A percentile compares a stretch with the other conserved stretches of the same genome.
These are phyloP conservation scores for Atkinsonella hypoxylon DNA, from an alignment of 2,329 filamentous ascomycete genomes.

Conservation along the genomic window DNA sequence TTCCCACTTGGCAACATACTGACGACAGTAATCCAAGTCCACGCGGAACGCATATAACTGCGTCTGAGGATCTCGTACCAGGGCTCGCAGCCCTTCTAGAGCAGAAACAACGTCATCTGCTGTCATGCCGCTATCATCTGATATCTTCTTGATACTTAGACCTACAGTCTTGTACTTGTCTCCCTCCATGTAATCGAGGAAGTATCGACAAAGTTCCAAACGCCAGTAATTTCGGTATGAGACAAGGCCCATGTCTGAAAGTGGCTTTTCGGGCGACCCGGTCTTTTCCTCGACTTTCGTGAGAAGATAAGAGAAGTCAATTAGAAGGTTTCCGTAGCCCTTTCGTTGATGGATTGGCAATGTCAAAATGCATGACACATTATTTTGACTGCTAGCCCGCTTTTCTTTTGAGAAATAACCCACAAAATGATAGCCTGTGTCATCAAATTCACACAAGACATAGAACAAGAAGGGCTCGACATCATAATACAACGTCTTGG, in stretches of 20 bases:
- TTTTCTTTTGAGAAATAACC: conserved; percentile 99
- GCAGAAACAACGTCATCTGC: conserved; percentile 92
- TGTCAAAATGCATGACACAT: conserved; percentile 94
- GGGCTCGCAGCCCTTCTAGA: conserved; percentile 75
- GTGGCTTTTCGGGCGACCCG: conserved; percentile 89
- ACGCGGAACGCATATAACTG: conserved; percentile 82
- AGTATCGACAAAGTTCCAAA: conserved; percentile 71
- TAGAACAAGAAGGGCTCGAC: conserved; percentile 97
- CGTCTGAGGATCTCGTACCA: conserved; percentile 82
- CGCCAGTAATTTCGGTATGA: conserved; percentile 98
- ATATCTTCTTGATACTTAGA: conserved; percentile 56
- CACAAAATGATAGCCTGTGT: conserved; percentile 87
- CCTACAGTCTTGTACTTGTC: conserved; percentile 29
- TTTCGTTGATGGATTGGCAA: conserved; percentile 94
- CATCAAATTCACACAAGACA: conserved; percentile 88
- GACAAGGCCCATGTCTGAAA: conserved; percentile 95
- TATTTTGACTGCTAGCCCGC: conserved; percentile 84
- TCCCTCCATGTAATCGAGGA: conserved; percentile 40
- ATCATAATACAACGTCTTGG: conserved; percentile 96
- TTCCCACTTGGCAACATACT: conserved; percentile 84
- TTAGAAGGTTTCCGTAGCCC: conserved; percentile 90
- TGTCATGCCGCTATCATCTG: conserved; percentile 87
- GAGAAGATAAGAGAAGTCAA: conserved; percentile 95
- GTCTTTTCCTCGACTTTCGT: conserved; percentile 89
- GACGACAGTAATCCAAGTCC: conserved; percentile 71